Conservation (phyloP, 2,329 filamentous ascomycete species). For the Hirsutella minnesotensis region DNA sequence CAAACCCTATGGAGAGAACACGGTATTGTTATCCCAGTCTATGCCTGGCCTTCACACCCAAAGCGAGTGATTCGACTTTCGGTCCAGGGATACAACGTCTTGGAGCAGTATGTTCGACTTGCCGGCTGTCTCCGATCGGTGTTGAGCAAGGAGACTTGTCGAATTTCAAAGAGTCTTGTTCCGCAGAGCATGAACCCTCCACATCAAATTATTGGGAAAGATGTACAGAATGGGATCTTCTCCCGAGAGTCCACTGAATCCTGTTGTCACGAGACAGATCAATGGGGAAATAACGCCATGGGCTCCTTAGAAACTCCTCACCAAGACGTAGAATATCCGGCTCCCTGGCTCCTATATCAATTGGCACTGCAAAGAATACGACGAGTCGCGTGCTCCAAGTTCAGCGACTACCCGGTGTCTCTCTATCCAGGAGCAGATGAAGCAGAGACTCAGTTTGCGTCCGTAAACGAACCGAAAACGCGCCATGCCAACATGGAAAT, state of each 20-base stretch:
- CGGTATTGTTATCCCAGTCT: neutral
- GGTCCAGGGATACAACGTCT: neutral
- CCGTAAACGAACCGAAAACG: neutral
- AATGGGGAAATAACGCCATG: neutral
- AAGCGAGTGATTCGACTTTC: neutral
- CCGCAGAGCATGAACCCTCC: neutral
- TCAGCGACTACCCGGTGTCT: neutral
- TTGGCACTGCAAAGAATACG: neutral
- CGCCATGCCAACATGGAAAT: neutral
- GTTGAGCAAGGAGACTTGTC: neutral
- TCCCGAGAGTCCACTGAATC: neutral
- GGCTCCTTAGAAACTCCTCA: neutral
- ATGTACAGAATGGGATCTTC: neutral
- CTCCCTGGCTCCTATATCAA: neutral
- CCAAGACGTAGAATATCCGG: neutral
- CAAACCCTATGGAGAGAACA: neutral
- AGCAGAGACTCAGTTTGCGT: neutral
- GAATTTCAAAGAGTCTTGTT: neutral
- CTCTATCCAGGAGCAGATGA: neutral
- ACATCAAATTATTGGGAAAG: neutral
- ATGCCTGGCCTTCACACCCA: neutral
- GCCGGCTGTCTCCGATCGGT: neutral
- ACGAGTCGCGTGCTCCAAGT: neutral
- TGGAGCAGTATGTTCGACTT: neutral
- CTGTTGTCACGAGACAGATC: neutral